These are phyloP conservation scores for Xylaria nigripes DNA, from an alignment of 495 filamentous ascomycete species.

Conservation along the genomic window DNA sequence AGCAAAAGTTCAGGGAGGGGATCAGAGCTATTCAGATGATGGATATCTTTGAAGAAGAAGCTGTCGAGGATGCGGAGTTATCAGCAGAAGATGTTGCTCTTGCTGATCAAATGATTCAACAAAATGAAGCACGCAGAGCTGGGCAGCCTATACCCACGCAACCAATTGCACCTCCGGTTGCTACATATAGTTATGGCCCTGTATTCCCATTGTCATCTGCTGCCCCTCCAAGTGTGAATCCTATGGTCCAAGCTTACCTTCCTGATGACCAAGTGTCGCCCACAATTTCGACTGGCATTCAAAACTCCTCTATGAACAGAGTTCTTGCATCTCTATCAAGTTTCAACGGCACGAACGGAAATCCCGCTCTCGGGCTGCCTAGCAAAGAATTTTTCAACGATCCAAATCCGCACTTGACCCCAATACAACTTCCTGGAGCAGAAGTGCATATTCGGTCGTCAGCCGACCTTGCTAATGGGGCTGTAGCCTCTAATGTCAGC, in stretches of 20 bases:
- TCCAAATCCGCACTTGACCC: background rate
- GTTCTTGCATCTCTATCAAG: background rate
- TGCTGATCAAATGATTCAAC: constrained; percentile 19
- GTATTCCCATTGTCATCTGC: background rate
- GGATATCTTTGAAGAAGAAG: constrained; percentile 41
- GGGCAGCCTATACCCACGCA: constrained; percentile 8
- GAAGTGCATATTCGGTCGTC: constrained; percentile 7
- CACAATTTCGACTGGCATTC: background rate
- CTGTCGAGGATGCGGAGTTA: constrained; percentile 26
- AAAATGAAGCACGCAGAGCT: constrained; percentile 17
- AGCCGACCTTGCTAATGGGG: background rate
- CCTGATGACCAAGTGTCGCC: background rate
- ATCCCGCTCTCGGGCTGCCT: background rate
- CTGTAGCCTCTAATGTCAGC: background rate
- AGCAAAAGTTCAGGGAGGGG: constrained; percentile 9
- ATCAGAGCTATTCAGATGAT: constrained; percentile 33
- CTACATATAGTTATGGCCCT: background rate
- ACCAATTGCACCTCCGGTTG: background rate
- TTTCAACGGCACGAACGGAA: background rate
- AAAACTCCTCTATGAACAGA: background rate
- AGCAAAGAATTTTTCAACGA: background rate
- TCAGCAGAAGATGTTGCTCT: constrained; percentile 30
- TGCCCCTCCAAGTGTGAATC: background rate
- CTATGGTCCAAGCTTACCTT: background rate
- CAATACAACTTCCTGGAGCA: constrained; percentile 3